A percentile compares a stretch with the other conserved stretches of the same genome.
phyloP scores from a whole-genome alignment of 2,329 filamentous ascomycete species.

The Chrysoporthe cubensis region DNA sequence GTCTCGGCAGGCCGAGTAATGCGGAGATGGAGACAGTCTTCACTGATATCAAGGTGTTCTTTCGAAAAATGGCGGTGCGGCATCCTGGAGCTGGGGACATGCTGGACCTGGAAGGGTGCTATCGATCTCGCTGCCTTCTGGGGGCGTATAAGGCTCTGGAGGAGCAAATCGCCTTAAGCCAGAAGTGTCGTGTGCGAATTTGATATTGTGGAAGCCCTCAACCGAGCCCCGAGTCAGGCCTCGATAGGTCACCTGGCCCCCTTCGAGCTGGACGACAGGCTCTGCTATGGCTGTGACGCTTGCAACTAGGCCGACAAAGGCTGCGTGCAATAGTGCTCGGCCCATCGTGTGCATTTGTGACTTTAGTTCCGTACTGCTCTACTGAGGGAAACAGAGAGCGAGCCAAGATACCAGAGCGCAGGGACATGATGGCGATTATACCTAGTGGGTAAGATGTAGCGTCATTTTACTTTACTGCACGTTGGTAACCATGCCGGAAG shows the following conservation, averaged over 20 bases:
- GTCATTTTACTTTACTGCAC: too few species aligned
- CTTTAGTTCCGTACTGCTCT: too few species aligned
- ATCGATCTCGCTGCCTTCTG: slow-evolving; percentile 32
- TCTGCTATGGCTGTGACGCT: not conserved
- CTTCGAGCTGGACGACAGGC: slow-evolving; percentile 10
- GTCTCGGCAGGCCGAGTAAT: slow-evolving; percentile 34
- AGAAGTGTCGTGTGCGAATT: slow-evolving; percentile 36
- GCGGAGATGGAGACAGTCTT: slow-evolving; percentile 36
- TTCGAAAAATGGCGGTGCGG: slow-evolving; percentile 34
- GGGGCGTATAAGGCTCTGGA: slow-evolving; percentile 33
- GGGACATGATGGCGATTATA: too few species aligned
- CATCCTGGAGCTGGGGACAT: slow-evolving; percentile 35
- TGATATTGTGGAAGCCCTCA: slow-evolving; percentile 37
- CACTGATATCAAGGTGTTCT: slow-evolving; percentile 33
- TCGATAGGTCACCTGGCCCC: slow-evolving; percentile 25
- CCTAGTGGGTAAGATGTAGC: too few species aligned
- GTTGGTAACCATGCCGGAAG: too few species aligned
- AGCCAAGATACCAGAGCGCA: too few species aligned
- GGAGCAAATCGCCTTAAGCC: slow-evolving; percentile 35
- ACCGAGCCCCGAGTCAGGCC: slow-evolving; percentile 26
- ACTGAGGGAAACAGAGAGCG: too few species aligned
- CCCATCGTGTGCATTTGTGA: too few species aligned
- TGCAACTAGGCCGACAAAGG: too few species aligned
- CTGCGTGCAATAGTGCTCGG: too few species aligned
- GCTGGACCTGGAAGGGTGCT: slow-evolving; percentile 34